These are phyloP conservation scores for Termitomyces sp. DNA, from an alignment of 768 basidiomycete species.

Conservation along the genomic window DNA sequence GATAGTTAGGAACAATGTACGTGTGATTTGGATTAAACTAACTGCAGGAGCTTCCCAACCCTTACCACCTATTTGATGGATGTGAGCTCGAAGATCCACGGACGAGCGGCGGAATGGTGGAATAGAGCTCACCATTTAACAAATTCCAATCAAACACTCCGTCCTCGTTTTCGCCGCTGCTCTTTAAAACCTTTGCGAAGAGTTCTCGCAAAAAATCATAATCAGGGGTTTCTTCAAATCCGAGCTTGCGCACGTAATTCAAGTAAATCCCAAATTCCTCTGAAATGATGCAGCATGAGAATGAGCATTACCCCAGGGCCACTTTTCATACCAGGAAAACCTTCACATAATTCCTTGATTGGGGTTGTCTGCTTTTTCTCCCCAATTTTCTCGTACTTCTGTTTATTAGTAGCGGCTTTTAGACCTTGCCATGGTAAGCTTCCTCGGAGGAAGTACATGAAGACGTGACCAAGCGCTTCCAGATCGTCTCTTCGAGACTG, in stretches of 20 bases:
- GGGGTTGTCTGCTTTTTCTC: slow-evolving; percentile 99
- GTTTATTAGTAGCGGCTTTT: slow-evolving; percentile 99
- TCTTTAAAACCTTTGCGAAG: slow-evolving; percentile 92
- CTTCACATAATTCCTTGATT: slow-evolving; percentile 95
- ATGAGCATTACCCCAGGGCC: slow-evolving; percentile 2
- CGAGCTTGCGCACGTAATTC: slow-evolving; percentile 98
- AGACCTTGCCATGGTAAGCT: slow-evolving; percentile 99
- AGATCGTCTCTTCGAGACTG: slow-evolving; percentile 95
- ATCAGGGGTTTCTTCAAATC: slow-evolving; percentile 98
- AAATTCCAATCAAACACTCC: slow-evolving; percentile 96
- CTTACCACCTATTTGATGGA: slow-evolving; percentile 64
- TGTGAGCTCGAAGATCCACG: slow-evolving; percentile 2
- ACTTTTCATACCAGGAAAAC: slow-evolving; percentile 74
- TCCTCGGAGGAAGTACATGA: slow-evolving; percentile 98
- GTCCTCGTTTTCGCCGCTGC: slow-evolving; percentile 87
- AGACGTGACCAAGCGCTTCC: slow-evolving; percentile 98
- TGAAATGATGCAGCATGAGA: slow-evolving; percentile 27
- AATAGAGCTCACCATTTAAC: slow-evolving; percentile 60
- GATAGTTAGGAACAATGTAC: background rate
- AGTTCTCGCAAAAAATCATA: slow-evolving; percentile 97
- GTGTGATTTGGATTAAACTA: slow-evolving; percentile 13
- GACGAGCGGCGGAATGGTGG: background rate
- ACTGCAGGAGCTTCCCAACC: slow-evolving; percentile 90
- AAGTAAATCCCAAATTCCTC: slow-evolving; percentile 99
- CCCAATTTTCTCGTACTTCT: slow-evolving; percentile 99